Evolutionary conservation across 331 rosid genomes (phyloP).

Genomic region (Pyracantha coccinea): DNA sequence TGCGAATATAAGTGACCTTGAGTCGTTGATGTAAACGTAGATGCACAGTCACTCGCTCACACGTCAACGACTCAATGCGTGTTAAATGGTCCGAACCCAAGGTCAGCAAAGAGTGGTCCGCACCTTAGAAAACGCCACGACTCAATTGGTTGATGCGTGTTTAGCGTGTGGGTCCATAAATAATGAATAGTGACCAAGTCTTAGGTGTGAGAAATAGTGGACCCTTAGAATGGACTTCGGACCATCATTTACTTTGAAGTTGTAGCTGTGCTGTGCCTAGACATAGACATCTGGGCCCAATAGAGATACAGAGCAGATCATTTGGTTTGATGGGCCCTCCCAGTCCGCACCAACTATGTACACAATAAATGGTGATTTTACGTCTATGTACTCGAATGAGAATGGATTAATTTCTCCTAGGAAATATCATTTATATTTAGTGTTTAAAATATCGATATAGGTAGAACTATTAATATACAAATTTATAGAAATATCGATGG

Average conservation of each 20-base stretch:
- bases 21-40: not conserved
- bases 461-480: too few relatives aligned
- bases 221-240: not conserved
- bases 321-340: not conserved
- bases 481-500: too few relatives aligned
- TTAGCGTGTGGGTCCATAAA: constrained; percentile 4
- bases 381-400: not conserved
- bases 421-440: too few relatives aligned
- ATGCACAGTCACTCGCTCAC: fast-evolving
- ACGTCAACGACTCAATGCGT: too few relatives aligned
- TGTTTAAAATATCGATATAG: too few relatives aligned
- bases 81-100: too few relatives aligned
- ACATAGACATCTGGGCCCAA: not conserved
- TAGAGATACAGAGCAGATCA: too few relatives aligned
- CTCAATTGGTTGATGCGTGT: not conserved
- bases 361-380: not conserved
- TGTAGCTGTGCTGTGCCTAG: not conserved
- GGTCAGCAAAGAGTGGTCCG: too few relatives aligned
- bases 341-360: not conserved
- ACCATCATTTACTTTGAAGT: not conserved
- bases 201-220: not conserved
- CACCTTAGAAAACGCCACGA: not conserved
- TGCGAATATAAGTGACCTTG: not conserved
- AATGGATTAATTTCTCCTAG: too few relatives aligned
- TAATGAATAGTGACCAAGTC: not conserved